Evolutionary conservation across 2,329 filamentous ascomycete genomes (phyloP), one percentile per base, ranked within the genome.

Genomic region (Pseudogymnoascus sp.): DNA sequence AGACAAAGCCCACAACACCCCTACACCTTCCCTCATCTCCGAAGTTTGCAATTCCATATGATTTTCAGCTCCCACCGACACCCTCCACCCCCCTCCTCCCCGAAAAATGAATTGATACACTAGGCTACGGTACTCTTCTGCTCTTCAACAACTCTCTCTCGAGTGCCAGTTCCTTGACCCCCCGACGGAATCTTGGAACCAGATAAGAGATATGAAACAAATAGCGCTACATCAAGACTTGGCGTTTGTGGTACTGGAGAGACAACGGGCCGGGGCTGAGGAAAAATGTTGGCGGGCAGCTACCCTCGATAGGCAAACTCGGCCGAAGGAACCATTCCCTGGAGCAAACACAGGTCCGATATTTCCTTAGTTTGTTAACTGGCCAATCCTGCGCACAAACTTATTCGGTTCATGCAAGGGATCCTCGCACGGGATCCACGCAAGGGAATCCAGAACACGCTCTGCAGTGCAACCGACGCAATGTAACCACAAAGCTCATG

Each of bases 401-500:
- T n/a, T 28, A 54, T 54, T 54, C 25, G 9, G n/a, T 20, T 18
- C 25, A 18, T 32, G 28, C 47, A 54, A 20, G 47, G 28, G 47
- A 54, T 54, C 47, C 28, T 54, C 25, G 9, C 47, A 14, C 47
- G 28, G 28, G 47, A 32, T 54, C 47, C 47, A 54, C 47, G 47
- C 47, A 54, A 54, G 47, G 28, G 28, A 54, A 54, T 54, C 28
- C 47, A 54, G 47, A 54, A 20, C 28, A 54, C 5, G 47, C n/a
- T 32, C 47, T 6, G n/a, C 7, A 18, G n/a, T 54, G 11, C 9
- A 54, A 32, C 28, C 47, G 25, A 54, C 25, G n/a, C 25, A 54
- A 20, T n/a, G 28, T 14, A 32, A 32, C 47, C 47, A 25, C 47
- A 54, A 12, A 32, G 32, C 47, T 32, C 47, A n/a, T 20, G 16